Percentiles rank a stretch among this genome's conserved stretches.
phyloP scores from a whole-genome alignment of 2,329 filamentous ascomycete genomes.

The Capronia americana region DNA sequence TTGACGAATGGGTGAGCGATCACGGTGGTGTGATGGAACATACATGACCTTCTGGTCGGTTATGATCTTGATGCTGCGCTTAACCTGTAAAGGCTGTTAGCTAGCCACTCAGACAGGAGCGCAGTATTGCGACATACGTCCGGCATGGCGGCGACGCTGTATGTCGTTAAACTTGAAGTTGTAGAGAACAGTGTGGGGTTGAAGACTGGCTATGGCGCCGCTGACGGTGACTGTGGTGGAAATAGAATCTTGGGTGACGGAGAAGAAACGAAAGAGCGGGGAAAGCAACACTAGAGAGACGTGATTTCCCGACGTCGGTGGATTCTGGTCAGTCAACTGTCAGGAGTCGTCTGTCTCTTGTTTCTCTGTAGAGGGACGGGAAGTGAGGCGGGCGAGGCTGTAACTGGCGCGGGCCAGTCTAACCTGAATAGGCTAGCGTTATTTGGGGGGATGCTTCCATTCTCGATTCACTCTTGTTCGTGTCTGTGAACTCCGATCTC shows the following conservation, averaged over 20 bases:
- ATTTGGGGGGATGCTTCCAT: background rate
- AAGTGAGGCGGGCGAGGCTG: conserved; percentile 1
- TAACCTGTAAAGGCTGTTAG: conserved; percentile 58
- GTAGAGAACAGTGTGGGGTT: background rate
- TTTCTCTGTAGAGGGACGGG: background rate
- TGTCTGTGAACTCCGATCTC: conserved; percentile 9
- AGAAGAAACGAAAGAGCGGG: background rate
- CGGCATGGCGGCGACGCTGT: conserved; percentile 31
- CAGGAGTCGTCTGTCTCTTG: background rate
- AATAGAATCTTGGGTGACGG: background rate
- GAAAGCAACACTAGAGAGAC: background rate
- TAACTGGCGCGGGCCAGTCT: background rate
- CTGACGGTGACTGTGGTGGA: background rate
- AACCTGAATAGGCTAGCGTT: background rate
- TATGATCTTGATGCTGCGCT: conserved; percentile 89
- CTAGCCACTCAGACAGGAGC: background rate
- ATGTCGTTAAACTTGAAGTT: background rate
- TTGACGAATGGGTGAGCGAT: conserved; percentile 1
- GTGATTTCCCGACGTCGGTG: background rate
- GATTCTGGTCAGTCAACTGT: background rate
- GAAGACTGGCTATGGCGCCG: conserved; percentile 7
- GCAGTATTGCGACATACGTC: conserved; percentile 30
- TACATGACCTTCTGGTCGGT: conserved; percentile 91
- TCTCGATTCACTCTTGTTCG: conserved; percentile 15
- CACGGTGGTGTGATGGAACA: conserved; percentile 49